These are phyloP conservation scores for Nitzschia sp. DNA, from an alignment of 108 stramenopile species.

Conservation along the genomic window DNA sequence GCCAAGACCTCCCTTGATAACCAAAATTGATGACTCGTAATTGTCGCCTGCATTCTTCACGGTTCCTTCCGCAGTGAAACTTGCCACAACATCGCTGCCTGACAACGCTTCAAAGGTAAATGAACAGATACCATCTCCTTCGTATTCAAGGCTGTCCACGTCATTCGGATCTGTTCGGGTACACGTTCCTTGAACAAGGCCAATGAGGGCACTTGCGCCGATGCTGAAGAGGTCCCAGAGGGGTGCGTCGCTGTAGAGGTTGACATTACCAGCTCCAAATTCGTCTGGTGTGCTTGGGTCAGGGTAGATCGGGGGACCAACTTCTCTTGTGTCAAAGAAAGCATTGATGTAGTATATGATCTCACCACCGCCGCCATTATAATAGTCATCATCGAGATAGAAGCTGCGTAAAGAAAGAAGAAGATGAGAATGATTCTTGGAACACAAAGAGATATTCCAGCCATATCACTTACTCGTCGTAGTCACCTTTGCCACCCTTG, in stretches of 20 bases:
- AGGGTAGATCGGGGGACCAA: slow-evolving; percentile 7
- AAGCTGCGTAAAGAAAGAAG: neutral
- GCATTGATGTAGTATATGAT: slow-evolving; percentile 8
- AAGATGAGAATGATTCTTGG: neutral
- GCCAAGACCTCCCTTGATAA: slow-evolving; percentile 24
- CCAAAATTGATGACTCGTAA: neutral
- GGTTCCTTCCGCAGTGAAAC: slow-evolving; percentile 27
- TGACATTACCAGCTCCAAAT: slow-evolving; percentile 7
- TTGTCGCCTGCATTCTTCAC: slow-evolving; percentile 1
- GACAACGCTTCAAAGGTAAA: slow-evolving; percentile 24
- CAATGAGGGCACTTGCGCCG: slow-evolving; percentile 4
- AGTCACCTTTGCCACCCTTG: neutral
- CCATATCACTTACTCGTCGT: slow-evolving; percentile 1
- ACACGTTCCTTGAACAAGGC: slow-evolving; percentile 25
- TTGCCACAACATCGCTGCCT: slow-evolving; percentile 20
- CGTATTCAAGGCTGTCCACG: neutral
- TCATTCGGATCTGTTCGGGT: slow-evolving; percentile 31
- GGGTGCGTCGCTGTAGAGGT: neutral
- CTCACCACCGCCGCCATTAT: neutral
- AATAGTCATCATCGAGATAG: neutral
- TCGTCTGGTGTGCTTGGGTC: slow-evolving; percentile 5
- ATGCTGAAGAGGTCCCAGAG: slow-evolving; percentile 7
- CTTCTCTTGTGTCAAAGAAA: slow-evolving; percentile 14
- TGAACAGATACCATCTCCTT: slow-evolving; percentile 23
- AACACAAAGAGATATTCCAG: neutral